Conservation (phyloP, 2,329 filamentous ascomycete genomes). For the Nectriaceae sp. region DNA sequence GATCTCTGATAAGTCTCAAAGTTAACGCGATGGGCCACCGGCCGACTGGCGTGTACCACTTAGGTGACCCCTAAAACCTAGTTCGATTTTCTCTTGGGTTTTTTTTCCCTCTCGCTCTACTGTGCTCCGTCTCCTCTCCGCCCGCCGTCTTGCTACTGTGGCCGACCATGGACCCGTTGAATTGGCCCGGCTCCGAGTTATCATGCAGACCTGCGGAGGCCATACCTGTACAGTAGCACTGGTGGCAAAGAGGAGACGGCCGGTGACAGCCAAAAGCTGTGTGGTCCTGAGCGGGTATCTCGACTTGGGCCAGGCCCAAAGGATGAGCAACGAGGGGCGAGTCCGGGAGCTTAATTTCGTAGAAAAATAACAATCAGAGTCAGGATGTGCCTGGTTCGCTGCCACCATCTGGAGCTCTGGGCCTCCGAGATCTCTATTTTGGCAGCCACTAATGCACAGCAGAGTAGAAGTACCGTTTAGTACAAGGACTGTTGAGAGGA, state of each 20-base stretch:
- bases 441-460: slow-evolving; percentile 37
- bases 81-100: slow-evolving; percentile 14
- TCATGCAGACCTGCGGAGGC: slow-evolving; percentile 28
- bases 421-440: slow-evolving; percentile 36
- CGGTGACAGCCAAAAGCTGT: no score
- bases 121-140: slow-evolving; percentile 7
- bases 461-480: slow-evolving; percentile 22
- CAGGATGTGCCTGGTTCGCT: slow-evolving; percentile 31
- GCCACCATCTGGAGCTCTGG: slow-evolving; percentile 27
- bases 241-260: slow-evolving; percentile 31
- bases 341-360: slow-evolving; percentile 7
- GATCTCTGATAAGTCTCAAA: slow-evolving; percentile 45
- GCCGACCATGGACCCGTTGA: slow-evolving; percentile 17
- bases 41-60: slow-evolving; percentile 16
- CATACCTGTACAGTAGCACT: slow-evolving; percentile 18
- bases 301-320: slow-evolving; percentile 21
- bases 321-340: slow-evolving; percentile 4
- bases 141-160: slow-evolving; percentile 2
- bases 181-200: slow-evolving; percentile 21
- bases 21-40: slow-evolving; percentile 31
- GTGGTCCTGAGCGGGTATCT: slow-evolving; percentile 24
- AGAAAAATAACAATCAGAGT: slow-evolving; percentile 4
- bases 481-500: slow-evolving; percentile 20
- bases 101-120: slow-evolving; percentile 13
- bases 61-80: slow-evolving; percentile 29